Percentiles rank a stretch among this genome's conserved stretches.
phyloP scores from a whole-genome alignment of 371 early-diverging fungal genomes.

The Lichtheimia hyalospora region DNA sequence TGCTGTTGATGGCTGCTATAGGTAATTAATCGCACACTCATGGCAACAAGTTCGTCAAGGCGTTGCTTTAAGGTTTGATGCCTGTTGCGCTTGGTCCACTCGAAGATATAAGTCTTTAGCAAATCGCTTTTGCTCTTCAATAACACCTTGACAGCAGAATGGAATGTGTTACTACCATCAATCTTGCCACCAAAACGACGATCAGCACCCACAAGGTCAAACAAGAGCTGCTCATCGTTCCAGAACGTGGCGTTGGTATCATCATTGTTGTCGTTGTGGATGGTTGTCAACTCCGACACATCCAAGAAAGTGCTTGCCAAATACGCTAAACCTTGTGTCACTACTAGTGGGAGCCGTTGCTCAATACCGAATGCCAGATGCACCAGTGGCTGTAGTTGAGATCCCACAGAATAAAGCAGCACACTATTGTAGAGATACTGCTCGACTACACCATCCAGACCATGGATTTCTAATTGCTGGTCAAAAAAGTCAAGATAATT shows the following conservation, averaged over 20 bases:
- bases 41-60: conserved; percentile 16
- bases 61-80: background rate
- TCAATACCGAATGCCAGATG: conserved; percentile 43
- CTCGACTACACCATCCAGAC: conserved; percentile 24
- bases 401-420: conserved; percentile 27
- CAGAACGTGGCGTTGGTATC: background rate
- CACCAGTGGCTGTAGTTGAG: conserved; percentile 42
- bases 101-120: conserved; percentile 27
- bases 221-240: conserved; percentile 18
- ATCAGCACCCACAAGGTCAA: conserved; percentile 32
- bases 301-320: conserved; percentile 29
- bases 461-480: conserved; percentile 18
- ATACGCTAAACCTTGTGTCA: conserved; percentile 40
- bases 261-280: background rate
- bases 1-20: background rate
- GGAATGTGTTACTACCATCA: conserved; percentile 33
- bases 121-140: conserved; percentile 35
- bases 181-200: conserved; percentile 39
- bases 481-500: conserved; percentile 40
- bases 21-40: conserved; percentile 17
- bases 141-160: conserved; percentile 26
- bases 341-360: conserved; percentile 24
- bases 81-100: background rate
- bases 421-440: conserved; percentile 23
- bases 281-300: conserved; percentile 2